Evolutionary conservation across 345 rosid genomes (phyloP).

Genomic region (Gossypium mustelinum): DNA sequence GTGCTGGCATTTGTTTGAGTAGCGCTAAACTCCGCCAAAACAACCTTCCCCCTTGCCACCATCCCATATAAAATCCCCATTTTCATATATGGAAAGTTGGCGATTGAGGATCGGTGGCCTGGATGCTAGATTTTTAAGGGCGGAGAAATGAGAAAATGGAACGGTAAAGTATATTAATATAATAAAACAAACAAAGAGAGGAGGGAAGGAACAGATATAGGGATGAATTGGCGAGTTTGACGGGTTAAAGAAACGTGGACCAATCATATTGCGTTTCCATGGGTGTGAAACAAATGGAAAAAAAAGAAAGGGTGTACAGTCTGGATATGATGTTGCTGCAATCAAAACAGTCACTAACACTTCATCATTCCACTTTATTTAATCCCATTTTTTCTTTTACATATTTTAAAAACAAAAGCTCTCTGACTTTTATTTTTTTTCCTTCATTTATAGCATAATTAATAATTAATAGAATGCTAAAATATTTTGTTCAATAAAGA

Average conservation of each 20-base stretch:
- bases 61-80: conserved; percentile 50
- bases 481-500: no score
- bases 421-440: no score
- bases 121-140: not conserved
- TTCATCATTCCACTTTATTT: not conserved
- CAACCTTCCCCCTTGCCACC: conserved; percentile 48
- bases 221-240: not conserved
- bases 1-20: conserved; percentile 33
- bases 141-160: not conserved
- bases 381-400: not conserved
- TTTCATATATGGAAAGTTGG: not conserved
- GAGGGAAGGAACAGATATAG: not conserved
- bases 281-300: not conserved
- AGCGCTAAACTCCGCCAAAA: conserved; percentile 45
- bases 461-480: no score
- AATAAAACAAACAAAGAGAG: not conserved
- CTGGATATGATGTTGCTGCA: not conserved
- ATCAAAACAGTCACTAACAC: not conserved
- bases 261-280: not conserved
- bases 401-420: not conserved
- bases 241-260: not conserved
- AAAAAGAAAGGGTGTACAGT: not conserved
- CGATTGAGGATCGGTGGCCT: not conserved
- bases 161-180: not conserved
- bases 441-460: no score